phyloP scores from a whole-genome alignment of 148 eudicot species.

The Rhododendron ovatum region DNA sequence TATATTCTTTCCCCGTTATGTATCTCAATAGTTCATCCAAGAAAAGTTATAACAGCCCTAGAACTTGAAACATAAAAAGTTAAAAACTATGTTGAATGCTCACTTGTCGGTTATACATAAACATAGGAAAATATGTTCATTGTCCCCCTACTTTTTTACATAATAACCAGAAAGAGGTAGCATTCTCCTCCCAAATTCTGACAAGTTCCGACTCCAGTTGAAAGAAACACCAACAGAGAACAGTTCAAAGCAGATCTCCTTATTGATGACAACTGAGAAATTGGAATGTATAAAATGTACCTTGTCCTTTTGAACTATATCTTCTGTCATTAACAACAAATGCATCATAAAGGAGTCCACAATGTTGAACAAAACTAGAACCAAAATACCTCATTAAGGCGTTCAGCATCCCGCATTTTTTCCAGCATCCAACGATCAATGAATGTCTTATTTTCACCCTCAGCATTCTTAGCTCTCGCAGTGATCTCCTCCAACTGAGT shows the following conservation, averaged over 20 bases:
- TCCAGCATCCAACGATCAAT: constrained; percentile 90
- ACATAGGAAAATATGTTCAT: not conserved
- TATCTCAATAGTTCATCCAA: not conserved
- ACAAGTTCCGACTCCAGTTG: not conserved
- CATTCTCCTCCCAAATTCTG: not conserved
- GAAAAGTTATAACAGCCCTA: not conserved
- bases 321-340: not conserved
- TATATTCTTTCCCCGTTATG: not conserved
- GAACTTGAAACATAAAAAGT: not conserved
- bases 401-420: constrained; percentile 98
- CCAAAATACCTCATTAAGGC: constrained; percentile 72
- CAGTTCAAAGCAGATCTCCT: not conserved
- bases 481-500: constrained; percentile 60
- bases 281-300: not conserved
- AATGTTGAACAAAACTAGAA: not conserved
- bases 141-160: not conserved
- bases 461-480: constrained; percentile 53
- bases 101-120: not conserved
- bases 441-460: constrained; percentile 74
- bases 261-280: not conserved
- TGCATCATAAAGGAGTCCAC: not conserved
- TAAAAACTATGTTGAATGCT: not conserved
- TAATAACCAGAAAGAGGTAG: not conserved
- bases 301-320: not conserved
- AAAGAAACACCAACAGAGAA: not conserved